phyloP scores from a whole-genome alignment of 192 early-diverging fungal genomes.

The Dissophora ornata region DNA sequence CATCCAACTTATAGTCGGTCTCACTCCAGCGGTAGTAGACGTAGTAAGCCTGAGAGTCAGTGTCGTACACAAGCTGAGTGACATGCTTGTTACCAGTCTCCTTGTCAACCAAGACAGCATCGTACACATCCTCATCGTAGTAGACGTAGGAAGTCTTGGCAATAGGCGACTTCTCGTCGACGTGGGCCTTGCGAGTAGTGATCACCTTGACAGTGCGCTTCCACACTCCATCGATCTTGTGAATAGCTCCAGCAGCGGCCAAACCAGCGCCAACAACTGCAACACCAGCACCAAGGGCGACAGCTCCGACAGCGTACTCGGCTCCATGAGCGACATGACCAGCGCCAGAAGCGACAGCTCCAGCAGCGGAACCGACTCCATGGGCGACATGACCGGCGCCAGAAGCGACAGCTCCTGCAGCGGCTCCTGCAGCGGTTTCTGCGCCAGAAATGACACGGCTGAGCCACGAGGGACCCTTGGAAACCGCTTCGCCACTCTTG shows the following conservation, averaged over 20 bases:
- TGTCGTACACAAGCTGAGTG: conserved; percentile 32
- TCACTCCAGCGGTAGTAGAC: conserved; percentile 29
- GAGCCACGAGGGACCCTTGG: conserved; percentile 40
- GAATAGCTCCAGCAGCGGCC: conserved; percentile 8
- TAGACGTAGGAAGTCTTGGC: conserved; percentile 28
- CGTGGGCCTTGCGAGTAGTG: conserved; percentile 25
- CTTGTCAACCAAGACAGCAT: too few relatives aligned
- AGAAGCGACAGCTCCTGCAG: conserved; percentile 21
- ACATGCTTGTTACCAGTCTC: conserved; percentile 23
- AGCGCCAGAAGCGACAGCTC: background rate
- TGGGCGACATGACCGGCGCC: conserved; percentile 26
- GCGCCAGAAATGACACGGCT: conserved; percentile 5
- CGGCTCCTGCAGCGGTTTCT: conserved; percentile 15
- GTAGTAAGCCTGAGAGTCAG: conserved; percentile 21
- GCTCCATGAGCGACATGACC: too few relatives aligned
- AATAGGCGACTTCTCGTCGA: conserved; percentile 19
- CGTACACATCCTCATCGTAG: conserved; percentile 43
- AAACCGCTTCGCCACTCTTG: background rate
- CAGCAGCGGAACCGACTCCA: background rate
- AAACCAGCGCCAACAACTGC: conserved; percentile 16
- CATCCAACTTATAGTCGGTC: conserved; percentile 29
- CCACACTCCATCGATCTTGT: conserved; percentile 33
- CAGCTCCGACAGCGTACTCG: too few relatives aligned
- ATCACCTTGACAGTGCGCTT: conserved; percentile 34
- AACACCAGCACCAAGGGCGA: conserved; percentile 1